Evolutionary conservation across 2,329 filamentous ascomycete species (phyloP), one percentile per base, ranked within the genome.

Genomic region (Torrubiella hemipterigena): DNA sequence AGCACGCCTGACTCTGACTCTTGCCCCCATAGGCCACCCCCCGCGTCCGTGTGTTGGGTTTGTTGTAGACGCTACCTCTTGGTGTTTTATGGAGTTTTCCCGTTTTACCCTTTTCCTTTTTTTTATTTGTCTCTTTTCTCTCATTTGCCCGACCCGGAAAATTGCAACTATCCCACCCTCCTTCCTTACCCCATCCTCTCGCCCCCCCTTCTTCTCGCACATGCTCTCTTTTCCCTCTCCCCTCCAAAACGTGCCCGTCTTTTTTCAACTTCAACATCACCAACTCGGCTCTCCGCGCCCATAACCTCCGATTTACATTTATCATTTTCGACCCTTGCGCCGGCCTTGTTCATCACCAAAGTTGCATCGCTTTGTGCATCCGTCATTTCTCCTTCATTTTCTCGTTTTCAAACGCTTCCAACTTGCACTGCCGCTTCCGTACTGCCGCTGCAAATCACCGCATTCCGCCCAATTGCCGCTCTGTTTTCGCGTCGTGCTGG

Each of bases 251-350:
- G n/a, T n/a, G n/a, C n/a, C n/a, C n/a, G n/a, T n/a, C n/a, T n/a
- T n/a, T 47, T 46, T 45, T 39, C 40, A 38, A 46, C 41, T 45
- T 39, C 42, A 32, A 37, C 40, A 43, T 48, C 49, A 46, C 46
- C 50, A 45, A 47, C 46, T 46, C 44, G 44, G 45, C 51, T 47
- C 38, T 47, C 46, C 42, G 34, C 30, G 33, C 39, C 38, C 37
- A 34, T 34, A 42, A 42, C 40, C 35, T 38, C 30, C 51, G 46
- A 51, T 49, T 45, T 50, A 56, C 49, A 42, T 47, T 41, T 61
- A 66, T 67, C 60, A 49, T 56, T 55, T 50, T 45, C 42, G 40
- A 51, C 51, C 51, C 45, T 34, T 50, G 49, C 41, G 42, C 31
- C 33, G 42, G 44, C 45, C 48, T 34, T 39, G 47, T 42, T 39